A percentile compares a stretch with the other conserved stretches of the same genome.
phyloP scores from a whole-genome alignment of 208 protist genomes.

The Polymyxa betae region DNA sequence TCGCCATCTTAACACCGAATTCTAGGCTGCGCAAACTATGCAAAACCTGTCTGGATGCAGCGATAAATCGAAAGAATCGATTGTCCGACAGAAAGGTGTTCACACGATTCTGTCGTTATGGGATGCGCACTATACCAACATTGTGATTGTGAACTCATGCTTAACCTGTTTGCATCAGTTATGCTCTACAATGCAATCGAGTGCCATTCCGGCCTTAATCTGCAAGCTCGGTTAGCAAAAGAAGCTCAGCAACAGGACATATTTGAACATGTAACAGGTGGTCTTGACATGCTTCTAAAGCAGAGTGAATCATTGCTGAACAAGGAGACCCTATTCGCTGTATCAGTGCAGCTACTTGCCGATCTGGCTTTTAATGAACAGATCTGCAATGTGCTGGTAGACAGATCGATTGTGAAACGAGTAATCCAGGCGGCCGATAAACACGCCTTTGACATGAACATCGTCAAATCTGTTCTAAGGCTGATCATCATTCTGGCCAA shows the following conservation, averaged over 20 bases:
- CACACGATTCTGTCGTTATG: neutral
- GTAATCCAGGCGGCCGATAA: neutral
- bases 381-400: neutral
- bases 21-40: neutral
- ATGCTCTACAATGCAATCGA: neutral
- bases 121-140: neutral
- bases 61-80: neutral
- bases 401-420: neutral
- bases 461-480: neutral
- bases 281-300: slow-evolving; percentile 9
- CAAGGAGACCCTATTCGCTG: neutral
- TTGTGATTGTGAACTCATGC: neutral
- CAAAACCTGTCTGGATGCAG: slow-evolving; percentile 49
- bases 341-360: neutral
- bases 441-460: neutral
- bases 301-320: neutral
- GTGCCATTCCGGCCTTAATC: slow-evolving; percentile 17
- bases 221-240: slow-evolving; percentile 17
- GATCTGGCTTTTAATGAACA: slow-evolving; percentile 29
- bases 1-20: neutral
- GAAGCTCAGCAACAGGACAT: neutral
- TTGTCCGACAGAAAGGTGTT: neutral
- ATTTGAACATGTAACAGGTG: neutral
- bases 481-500: neutral
- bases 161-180: neutral